A percentile compares a stretch with the other conserved stretches of the same genome.
Evolutionary conservation across 371 early-diverging fungal species (phyloP).

Genomic region (Haplosporangium sp.): DNA sequence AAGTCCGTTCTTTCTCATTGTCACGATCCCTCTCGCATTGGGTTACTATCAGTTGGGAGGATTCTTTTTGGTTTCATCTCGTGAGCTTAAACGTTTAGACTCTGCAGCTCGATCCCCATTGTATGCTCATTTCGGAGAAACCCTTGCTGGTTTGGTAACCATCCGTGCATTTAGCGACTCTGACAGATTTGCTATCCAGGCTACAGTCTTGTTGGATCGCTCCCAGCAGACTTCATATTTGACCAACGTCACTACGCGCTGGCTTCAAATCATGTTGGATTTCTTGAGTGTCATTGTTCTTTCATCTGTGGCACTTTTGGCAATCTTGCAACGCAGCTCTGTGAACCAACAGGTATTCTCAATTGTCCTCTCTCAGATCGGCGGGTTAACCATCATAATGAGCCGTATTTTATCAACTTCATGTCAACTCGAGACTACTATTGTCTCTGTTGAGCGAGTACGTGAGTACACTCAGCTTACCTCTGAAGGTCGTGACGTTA

Average conservation of each 20-base stretch:
- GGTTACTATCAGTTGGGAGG: constrained; percentile 57
- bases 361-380: constrained; percentile 34
- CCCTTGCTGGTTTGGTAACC: constrained; percentile 62
- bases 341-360: constrained; percentile 15
- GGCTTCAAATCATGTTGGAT: constrained; percentile 50
- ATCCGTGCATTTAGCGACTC: constrained; percentile 62
- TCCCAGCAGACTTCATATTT: constrained; percentile 41
- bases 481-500: constrained; percentile 66
- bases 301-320: constrained; percentile 20
- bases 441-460: constrained; percentile 60
- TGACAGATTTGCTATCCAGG: constrained; percentile 34
- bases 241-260: constrained; percentile 29
- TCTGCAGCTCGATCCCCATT: constrained; percentile 61
- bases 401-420: constrained; percentile 12
- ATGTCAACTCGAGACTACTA: constrained; percentile 49
- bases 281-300: constrained; percentile 55
- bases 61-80: constrained; percentile 67
- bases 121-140: constrained; percentile 65
- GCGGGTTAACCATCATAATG: constrained; percentile 19
- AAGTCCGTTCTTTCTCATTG: constrained; percentile 25
- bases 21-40: constrained; percentile 29
- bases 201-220: constrained; percentile 57
- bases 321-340: constrained; percentile 29
- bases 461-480: constrained; percentile 52
- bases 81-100: constrained; percentile 66